Evolutionary conservation across 139 green algal genomes (phyloP), one percentile per base, ranked within the genome.

Genomic region (Coccomyxa sp.): DNA sequence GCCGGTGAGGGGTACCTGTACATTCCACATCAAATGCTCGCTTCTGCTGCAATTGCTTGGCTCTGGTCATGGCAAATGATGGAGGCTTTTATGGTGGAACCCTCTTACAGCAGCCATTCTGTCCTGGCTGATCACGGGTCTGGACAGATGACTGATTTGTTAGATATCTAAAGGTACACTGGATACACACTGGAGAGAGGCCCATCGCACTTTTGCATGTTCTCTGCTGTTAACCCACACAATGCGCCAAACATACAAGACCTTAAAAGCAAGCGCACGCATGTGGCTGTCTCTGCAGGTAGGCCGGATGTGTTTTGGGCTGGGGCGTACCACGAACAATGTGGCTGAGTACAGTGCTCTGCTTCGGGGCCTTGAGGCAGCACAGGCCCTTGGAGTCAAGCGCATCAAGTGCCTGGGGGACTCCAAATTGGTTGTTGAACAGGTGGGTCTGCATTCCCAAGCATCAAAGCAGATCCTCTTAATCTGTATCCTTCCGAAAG

Each of bases 291-390:
- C 7, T 51, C 7, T 30, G 58, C 84, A 87, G 84, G 80, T 87
- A 71, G 84, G 80, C 7, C 63, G 63, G 21, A 76, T 87, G 10
- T 79, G 77, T 45, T 16, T 85, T 21, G 30, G n/a, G 0, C 63
- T 85, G 51, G 77, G 86, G 74, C 27, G 1, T 10, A 66, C 68
- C 45, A 93, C 90, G n/a, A 92, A 91, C 82, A 93, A 93, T 85
- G 79, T 89, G 58, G 90, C 90, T 15, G 90, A 93, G 81, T 93
- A 91, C 38, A 79, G 66, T 1, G 90, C 83, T 21, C 80, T 93
- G 15, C 80, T 92, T 9, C 79, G 79, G n/a, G 90, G 90, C 25
- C 57, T 93, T 30, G 45, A 84, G 58, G 90, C 89, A 12, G 87
- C 87, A 16, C 60, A 83, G 45, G 28, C 83, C 13, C 23, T 86